Conservation (phyloP, 805 yeast species). For the Kuraishia molischiana region DNA sequence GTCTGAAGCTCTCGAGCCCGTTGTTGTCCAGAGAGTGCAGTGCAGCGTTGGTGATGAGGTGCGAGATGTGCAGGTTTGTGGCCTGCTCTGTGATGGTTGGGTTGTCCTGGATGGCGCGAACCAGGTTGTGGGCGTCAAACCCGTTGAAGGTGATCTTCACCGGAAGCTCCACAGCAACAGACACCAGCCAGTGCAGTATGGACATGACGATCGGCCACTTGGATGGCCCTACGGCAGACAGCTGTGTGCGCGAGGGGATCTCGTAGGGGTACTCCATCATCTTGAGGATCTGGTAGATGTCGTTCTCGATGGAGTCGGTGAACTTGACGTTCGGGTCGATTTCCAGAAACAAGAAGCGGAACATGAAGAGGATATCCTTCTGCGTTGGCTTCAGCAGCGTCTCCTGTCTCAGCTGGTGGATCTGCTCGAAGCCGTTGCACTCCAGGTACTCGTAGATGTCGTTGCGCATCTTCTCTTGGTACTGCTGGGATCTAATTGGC, state of each 20-base stretch:
- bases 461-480: slow-evolving; percentile 55
- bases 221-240: slow-evolving; percentile 85
- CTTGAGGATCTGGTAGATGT: slow-evolving; percentile 59
- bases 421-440: slow-evolving; percentile 62
- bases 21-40: slow-evolving; percentile 22
- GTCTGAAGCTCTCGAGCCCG: slow-evolving; percentile 38
- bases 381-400: slow-evolving; percentile 75
- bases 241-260: slow-evolving; percentile 71
- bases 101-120: slow-evolving; percentile 11
- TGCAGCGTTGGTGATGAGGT: slow-evolving; percentile 17
- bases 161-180: slow-evolving; percentile 8
- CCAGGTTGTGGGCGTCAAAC: slow-evolving; percentile 20
- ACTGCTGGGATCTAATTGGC: slow-evolving; percentile 66
- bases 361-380: slow-evolving; percentile 69
- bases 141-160: slow-evolving; percentile 34
- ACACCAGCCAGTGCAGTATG: slow-evolving; percentile 74
- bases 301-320: slow-evolving; percentile 60
- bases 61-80: slow-evolving; percentile 9
- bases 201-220: slow-evolving; percentile 82
- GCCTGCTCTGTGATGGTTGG: slow-evolving; percentile 10
- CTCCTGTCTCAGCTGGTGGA: slow-evolving; percentile 55
- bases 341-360: slow-evolving; percentile 68
- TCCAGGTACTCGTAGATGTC: slow-evolving; percentile 58
- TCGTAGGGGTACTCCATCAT: slow-evolving; percentile 74
- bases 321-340: slow-evolving; percentile 75